Conservation (phyloP, 2,329 filamentous ascomycete genomes). For the Thelonectria rubi region DNA sequence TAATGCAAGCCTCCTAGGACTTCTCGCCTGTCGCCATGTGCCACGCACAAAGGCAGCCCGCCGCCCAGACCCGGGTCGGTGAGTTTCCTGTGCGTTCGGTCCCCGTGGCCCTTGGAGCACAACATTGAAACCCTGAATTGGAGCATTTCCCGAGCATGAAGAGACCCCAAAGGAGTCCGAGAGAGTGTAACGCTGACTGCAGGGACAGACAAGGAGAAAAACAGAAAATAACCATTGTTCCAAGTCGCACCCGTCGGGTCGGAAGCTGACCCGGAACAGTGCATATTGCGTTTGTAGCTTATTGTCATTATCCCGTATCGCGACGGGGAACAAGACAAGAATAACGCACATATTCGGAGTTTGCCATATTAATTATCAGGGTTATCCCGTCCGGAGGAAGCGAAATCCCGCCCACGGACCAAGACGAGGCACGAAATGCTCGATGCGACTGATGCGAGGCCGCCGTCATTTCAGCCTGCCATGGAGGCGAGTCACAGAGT, state of each 20-base stretch:
- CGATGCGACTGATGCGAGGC: constrained; percentile 14
- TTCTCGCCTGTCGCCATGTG: constrained; percentile 4
- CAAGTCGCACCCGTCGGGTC: constrained; percentile 10
- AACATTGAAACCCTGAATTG: constrained; percentile 8
- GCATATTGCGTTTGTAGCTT: not conserved
- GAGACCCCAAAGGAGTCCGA: constrained; percentile 5
- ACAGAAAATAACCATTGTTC: constrained; percentile 11
- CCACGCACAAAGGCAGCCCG: constrained; percentile 13
- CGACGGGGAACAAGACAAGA: not conserved
- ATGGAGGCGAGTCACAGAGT: not conserved
- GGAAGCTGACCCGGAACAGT: constrained; percentile 15
- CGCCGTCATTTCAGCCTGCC: constrained; percentile 17
- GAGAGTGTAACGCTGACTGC: constrained; percentile 30
- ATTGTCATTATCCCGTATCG: not conserved
- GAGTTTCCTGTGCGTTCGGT: not conserved
- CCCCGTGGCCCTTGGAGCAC: not conserved
- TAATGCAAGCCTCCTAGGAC: not conserved
- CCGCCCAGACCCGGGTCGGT: not conserved
- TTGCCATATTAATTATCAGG: constrained; percentile 18
- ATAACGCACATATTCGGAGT: constrained; percentile 11
- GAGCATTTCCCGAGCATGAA: not conserved
- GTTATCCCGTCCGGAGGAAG: constrained; percentile 5
- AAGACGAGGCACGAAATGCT: not conserved
- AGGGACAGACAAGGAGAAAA: constrained; percentile 12
- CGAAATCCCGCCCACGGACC: not conserved